These are phyloP conservation scores for Xanthoceras sorbifolium DNA, from an alignment of 345 rosid species.

Conservation along the genomic window DNA sequence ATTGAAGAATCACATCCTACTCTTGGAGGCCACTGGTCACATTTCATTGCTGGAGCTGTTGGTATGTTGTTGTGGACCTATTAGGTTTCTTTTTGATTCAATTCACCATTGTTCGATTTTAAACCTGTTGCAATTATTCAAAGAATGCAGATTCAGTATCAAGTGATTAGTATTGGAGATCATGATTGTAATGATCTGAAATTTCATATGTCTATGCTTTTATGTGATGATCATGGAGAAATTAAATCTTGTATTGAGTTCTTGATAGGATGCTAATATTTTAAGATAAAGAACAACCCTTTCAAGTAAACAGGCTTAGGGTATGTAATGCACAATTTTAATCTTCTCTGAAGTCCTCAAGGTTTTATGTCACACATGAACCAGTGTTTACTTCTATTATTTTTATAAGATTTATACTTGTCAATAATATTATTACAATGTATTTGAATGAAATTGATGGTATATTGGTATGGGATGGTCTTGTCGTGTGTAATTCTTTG, in stretches of 20 bases:
- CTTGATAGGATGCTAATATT: not conserved
- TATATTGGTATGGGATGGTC: slow-evolving; percentile 5
- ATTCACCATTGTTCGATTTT: not conserved
- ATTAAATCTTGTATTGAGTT: not conserved
- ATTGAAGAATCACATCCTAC: slow-evolving; percentile 82
- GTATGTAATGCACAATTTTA: not conserved
- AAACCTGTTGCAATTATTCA: not conserved
- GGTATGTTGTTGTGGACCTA: slow-evolving; percentile 45
- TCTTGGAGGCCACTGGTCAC: slow-evolving; percentile 89
- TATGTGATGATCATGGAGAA: not conserved
- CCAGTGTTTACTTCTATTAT: not conserved
- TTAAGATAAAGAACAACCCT: not conserved
- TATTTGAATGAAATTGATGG: slow-evolving; percentile 5
- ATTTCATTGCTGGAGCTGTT: slow-evolving; percentile 88
- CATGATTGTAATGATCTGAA: not conserved
- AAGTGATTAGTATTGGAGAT: not conserved
- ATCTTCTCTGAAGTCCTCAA: not conserved
- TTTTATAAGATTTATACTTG: not conserved
- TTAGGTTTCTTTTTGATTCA: not conserved
- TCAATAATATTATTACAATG: not conserved
- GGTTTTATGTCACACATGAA: not conserved
- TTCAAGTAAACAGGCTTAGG: not conserved
- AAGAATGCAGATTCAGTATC: not conserved
- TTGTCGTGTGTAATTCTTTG: not conserved
- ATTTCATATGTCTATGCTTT: not conserved